Conservation (phyloP, 768 basidiomycete species). For the Flagelloscypha sp. region DNA sequence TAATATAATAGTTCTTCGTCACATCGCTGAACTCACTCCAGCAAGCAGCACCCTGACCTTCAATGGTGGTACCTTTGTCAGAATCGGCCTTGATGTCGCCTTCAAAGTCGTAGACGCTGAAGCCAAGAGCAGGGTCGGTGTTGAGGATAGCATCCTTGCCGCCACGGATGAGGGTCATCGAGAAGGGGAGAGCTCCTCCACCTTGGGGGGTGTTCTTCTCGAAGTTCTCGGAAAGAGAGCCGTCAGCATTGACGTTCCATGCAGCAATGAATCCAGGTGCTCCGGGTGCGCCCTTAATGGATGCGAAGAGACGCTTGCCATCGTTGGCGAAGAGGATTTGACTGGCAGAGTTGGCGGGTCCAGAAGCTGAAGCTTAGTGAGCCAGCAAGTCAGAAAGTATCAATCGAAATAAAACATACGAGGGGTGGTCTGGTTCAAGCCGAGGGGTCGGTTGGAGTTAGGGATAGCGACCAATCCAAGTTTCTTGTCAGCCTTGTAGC, state of each 20-base stretch:
- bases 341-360: constrained; percentile 36
- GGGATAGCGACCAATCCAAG: constrained; percentile 30
- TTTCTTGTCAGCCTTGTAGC: constrained; percentile 34
- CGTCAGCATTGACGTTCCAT: constrained; percentile 37
- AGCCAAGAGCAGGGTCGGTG: constrained; percentile 31
- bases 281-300: constrained; percentile 41
- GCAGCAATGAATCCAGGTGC: constrained; percentile 42
- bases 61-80: constrained; percentile 25
- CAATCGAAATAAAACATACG: too few species aligned
- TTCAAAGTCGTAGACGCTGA: constrained; percentile 29
- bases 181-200: constrained; percentile 42
- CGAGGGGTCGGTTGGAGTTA: constrained; percentile 34
- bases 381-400: background rate
- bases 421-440: constrained; percentile 40
- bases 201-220: constrained; percentile 24
- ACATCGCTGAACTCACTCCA: constrained; percentile 34
- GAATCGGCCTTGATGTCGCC: constrained; percentile 18
- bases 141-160: constrained; percentile 30
- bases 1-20: constrained; percentile 38
- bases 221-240: constrained; percentile 36
- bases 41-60: constrained; percentile 33
- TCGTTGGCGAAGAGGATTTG: constrained; percentile 42
- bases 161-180: constrained; percentile 34
- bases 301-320: constrained; percentile 33
- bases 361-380: constrained; percentile 32